phyloP scores from a whole-genome alignment of 2,329 filamentous ascomycete genomes.

The Diaporthe longicolla region DNA sequence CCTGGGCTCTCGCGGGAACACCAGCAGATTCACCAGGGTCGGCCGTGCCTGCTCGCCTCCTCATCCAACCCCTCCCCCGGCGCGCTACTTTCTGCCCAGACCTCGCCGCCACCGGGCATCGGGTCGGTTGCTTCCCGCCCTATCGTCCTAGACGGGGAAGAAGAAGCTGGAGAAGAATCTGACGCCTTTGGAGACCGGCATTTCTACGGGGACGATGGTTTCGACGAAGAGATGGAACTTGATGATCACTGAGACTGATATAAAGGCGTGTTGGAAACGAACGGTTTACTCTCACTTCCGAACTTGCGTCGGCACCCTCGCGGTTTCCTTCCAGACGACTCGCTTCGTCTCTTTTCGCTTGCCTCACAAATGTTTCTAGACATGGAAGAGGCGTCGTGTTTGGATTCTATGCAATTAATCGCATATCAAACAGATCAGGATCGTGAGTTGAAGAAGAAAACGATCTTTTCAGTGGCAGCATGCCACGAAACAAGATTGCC shows the following conservation, averaged over 20 bases:
- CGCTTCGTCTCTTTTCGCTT: not conserved
- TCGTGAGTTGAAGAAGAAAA: not conserved
- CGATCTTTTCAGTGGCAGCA: not conserved
- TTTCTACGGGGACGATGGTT: constrained; percentile 10
- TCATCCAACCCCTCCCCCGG: not conserved
- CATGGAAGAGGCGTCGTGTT: not conserved
- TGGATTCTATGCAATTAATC: not conserved
- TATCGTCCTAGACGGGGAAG: not conserved
- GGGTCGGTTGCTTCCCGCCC: constrained; percentile 13
- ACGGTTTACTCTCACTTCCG: not conserved
- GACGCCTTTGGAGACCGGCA: constrained; percentile 28
- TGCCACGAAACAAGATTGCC: not conserved
- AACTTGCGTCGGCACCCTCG: not conserved
- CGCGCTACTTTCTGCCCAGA: too few relatives aligned
- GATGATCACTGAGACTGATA: not conserved
- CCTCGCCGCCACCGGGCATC: not conserved
- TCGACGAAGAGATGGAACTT: constrained; percentile 21
- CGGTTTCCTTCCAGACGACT: too few relatives aligned
- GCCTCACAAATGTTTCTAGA: not conserved
- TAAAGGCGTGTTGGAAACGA: too few relatives aligned
- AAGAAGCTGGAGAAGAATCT: not conserved
- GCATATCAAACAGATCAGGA: too few relatives aligned
- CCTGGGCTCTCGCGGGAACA: constrained; percentile 6
- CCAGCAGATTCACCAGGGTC: constrained; percentile 14
- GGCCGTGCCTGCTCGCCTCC: constrained; percentile 4